phyloP scores from a whole-genome alignment of 116 monocot species.

The Dioscorea cayenensis region DNA sequence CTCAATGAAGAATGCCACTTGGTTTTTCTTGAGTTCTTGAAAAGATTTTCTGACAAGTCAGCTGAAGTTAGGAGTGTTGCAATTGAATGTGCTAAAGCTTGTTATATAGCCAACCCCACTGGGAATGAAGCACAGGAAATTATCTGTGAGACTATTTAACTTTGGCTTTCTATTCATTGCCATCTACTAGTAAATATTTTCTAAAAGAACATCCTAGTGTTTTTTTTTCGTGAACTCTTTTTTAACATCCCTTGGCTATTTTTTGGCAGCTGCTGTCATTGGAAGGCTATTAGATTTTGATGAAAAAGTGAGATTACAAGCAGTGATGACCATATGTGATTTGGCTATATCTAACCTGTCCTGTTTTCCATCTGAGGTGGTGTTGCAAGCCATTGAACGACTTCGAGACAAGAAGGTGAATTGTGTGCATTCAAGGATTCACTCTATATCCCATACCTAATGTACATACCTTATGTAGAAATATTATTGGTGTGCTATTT shows the following conservation, averaged over 20 bases:
- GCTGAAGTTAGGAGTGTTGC: slow-evolving; percentile 67
- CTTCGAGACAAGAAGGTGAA: slow-evolving; percentile 87
- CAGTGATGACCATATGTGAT: slow-evolving; percentile 67
- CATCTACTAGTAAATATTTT: not conserved
- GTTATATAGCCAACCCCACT: slow-evolving; percentile 35
- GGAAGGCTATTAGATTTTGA: slow-evolving; percentile 85
- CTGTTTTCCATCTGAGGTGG: slow-evolving; percentile 56
- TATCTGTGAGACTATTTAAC: slow-evolving; percentile 40
- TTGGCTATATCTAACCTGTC: slow-evolving; percentile 55
- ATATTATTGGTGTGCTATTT: not conserved
- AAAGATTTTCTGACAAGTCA: slow-evolving; percentile 84
- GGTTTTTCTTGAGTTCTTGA: slow-evolving; percentile 71
- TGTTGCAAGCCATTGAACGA: slow-evolving; percentile 53
- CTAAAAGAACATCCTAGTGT: not conserved
- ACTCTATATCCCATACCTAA: not conserved
- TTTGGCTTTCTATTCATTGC: not conserved
- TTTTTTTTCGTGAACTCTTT: not conserved
- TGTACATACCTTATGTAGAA: not conserved
- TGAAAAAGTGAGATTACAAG: slow-evolving; percentile 85
- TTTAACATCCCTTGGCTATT: slow-evolving; percentile 5
- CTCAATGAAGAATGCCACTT: slow-evolving; percentile 47
- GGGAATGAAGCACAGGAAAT: slow-evolving; percentile 45
- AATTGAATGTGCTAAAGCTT: slow-evolving; percentile 69
- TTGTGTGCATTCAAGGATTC: not conserved
- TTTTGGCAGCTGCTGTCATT: slow-evolving; percentile 56